Evolutionary conservation across 2,329 filamentous ascomycete genomes (phyloP).

Genomic region (Triangularia setosa): DNA sequence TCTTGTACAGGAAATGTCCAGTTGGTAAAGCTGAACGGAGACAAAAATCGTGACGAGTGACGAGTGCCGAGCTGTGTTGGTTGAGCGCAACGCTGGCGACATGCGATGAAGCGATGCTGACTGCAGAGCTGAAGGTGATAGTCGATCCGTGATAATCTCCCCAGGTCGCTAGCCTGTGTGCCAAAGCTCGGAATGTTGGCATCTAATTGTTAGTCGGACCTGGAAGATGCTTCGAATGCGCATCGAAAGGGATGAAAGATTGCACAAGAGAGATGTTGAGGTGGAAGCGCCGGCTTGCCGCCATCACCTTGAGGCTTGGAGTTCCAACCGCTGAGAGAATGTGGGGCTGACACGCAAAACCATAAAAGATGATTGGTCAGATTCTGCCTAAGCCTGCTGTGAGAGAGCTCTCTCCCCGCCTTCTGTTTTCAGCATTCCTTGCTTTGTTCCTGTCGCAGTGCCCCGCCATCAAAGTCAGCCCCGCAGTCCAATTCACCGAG

Average conservation of each 20-base stretch:
- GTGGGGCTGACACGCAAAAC: conserved; percentile 4
- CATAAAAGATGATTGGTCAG: conserved; percentile 1
- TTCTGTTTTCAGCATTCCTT: background rate
- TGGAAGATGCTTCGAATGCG: background rate
- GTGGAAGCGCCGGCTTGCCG: conserved; percentile 17
- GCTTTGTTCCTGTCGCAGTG: background rate
- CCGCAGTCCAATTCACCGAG: conserved; percentile 24
- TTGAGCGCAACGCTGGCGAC: background rate
- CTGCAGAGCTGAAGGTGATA: conserved; percentile 2
- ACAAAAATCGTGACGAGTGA: background rate
- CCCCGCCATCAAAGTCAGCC: conserved; percentile 19
- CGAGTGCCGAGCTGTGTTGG: background rate
- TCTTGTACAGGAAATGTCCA: too few relatives aligned
- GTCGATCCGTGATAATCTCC: background rate
- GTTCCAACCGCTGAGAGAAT: conserved; percentile 3
- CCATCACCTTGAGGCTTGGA: background rate
- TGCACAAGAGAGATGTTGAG: background rate
- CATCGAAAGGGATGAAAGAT: background rate
- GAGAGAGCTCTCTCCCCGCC: conserved; percentile 4
- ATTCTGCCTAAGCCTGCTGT: background rate
- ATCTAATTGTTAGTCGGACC: background rate
- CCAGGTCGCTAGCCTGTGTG: background rate
- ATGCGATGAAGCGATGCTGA: background rate
- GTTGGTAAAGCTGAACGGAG: background rate
- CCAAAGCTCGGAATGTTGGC: background rate